Base-by-base conservation (phyloP, 2,329 filamentous ascomycete genomes). In the Seiridium unicorne region DNA sequence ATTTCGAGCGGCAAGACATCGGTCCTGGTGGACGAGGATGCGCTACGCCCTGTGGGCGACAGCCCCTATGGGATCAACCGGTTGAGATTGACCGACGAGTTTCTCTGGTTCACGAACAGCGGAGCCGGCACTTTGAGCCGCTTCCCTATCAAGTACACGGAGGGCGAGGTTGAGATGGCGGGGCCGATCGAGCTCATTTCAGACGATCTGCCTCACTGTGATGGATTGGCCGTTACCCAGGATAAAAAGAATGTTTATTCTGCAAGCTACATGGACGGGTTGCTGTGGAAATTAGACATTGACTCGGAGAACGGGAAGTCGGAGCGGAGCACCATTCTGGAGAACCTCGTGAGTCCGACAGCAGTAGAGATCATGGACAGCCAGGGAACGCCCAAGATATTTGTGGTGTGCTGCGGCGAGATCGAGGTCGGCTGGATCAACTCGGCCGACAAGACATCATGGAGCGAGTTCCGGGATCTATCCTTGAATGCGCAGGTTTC, bases 61-160 rank as follows among this genome's bases (percentile, higher is more conserved):
- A 62, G 64, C 55, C 72, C 69, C 40, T 55, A 32, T 35, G 70
- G 71, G 31, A 58, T 73, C 4, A 73, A 71, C 61, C 64, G 68
- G 5, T 44, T 72, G 6, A 63, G 66, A n/a, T 35, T 73, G 36
- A 59, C 64, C 35, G 66, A 61, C 8, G 55, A 63, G 34, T 67
- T 56, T 54, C 44, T 72, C 3, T 72, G 68, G 61, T 73, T 70
- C 60, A 71, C 69, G 9, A 73, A 73, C 46, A 71, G 65, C 18
- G 68, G 70, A 53, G 61, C 57, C 11, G 71, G 71, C 58, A 64
- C 31, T 13, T 35, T 73, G 40, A 63, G 64, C 59, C 69, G 70
- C 35, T 60, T 72, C 32, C 71, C 71, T 2, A 60, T 73, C 26
- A 63, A 63, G 54, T 51, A 58, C 26, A 61, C 66, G 18, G 51